A percentile compares a stretch with the other conserved stretches of the same genome.
Evolutionary conservation across 768 basidiomycete genomes (phyloP).

Genomic region (Leccinum disarticulatum): DNA sequence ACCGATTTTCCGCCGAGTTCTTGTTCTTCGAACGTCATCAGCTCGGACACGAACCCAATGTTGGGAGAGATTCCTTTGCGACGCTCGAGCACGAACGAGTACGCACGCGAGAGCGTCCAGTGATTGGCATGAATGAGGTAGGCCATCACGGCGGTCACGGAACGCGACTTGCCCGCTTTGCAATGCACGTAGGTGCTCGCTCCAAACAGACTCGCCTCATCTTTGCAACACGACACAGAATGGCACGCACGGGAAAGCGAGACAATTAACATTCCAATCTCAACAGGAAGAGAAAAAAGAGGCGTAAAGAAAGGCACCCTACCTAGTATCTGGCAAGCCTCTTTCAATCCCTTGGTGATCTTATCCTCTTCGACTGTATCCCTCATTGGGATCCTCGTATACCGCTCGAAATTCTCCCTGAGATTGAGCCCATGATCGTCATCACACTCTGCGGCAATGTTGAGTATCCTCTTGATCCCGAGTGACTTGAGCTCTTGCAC

Average conservation of each 20-base stretch:
- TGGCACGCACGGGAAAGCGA: not conserved
- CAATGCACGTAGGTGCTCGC: conserved; percentile 95
- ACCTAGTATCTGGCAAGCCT: conserved; percentile 89
- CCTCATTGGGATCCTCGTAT: conserved; percentile 86
- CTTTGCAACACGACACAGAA: conserved; percentile 38
- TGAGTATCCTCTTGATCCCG: conserved; percentile 86
- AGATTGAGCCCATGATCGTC: conserved; percentile 74
- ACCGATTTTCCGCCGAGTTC: conserved; percentile 63
- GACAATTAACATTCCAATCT: conserved; percentile 5
- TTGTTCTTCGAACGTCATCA: conserved; percentile 96
- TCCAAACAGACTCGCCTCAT: conserved; percentile 88
- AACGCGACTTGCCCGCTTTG: conserved; percentile 93
- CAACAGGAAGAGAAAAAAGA: not conserved
- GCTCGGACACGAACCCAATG: conserved; percentile 95
- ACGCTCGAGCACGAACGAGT: conserved; percentile 87
- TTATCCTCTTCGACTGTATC: conserved; percentile 95
- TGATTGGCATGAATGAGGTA: conserved; percentile 97
- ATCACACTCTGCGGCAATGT: conserved; percentile 90
- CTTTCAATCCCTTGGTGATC: conserved; percentile 74
- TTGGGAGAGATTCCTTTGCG: conserved; percentile 95
- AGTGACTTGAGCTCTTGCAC: conserved; percentile 69
- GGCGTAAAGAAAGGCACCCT: conserved; percentile 33
- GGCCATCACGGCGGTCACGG: conserved; percentile 94
- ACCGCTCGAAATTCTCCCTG: conserved; percentile 74
- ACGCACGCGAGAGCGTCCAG: conserved; percentile 92